Evolutionary conservation across 164 flowering plant species (phyloP).

Genomic region (Chimonanthus praecox): DNA sequence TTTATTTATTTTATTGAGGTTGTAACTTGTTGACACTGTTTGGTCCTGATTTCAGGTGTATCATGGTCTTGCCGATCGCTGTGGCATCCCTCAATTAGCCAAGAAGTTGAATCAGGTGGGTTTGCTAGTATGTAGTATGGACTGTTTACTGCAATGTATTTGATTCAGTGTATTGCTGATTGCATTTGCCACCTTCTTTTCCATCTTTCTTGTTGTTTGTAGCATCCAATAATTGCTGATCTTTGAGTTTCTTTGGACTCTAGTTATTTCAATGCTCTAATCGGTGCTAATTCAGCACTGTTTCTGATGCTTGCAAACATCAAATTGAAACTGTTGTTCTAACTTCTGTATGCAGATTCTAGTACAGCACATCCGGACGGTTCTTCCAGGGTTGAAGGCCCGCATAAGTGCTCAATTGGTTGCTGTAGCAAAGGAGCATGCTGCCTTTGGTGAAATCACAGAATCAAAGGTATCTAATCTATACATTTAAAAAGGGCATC

Average conservation of each 20-base stretch:
- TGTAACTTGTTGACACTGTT: background rate
- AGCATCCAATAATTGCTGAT: too few species aligned
- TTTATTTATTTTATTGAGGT: background rate
- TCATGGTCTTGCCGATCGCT: constrained; percentile 78
- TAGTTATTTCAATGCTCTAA: too few species aligned
- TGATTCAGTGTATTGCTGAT: too few species aligned
- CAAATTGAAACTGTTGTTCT: background rate
- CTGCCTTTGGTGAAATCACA: constrained; percentile 85
- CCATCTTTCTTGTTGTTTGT: too few species aligned
- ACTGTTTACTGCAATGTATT: too few species aligned
- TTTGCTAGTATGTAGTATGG: background rate
- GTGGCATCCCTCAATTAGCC: constrained; percentile 94
- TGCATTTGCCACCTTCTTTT: too few species aligned
- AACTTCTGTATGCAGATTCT: constrained; percentile 45
- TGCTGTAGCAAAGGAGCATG: constrained; percentile 87
- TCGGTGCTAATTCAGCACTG: too few species aligned
- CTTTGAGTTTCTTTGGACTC: background rate
- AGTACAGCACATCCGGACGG: constrained; percentile 73
- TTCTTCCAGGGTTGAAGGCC: constrained; percentile 82
- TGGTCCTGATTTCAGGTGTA: constrained; percentile 49
- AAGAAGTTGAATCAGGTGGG: constrained; percentile 89
- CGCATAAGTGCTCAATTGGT: constrained; percentile 64
- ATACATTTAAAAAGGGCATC: background rate
- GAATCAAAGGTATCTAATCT: constrained; percentile 63
- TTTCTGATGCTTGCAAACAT: background rate